Conservation (phyloP, 441 rosid genomes). For the Flueggea neowawraea region DNA sequence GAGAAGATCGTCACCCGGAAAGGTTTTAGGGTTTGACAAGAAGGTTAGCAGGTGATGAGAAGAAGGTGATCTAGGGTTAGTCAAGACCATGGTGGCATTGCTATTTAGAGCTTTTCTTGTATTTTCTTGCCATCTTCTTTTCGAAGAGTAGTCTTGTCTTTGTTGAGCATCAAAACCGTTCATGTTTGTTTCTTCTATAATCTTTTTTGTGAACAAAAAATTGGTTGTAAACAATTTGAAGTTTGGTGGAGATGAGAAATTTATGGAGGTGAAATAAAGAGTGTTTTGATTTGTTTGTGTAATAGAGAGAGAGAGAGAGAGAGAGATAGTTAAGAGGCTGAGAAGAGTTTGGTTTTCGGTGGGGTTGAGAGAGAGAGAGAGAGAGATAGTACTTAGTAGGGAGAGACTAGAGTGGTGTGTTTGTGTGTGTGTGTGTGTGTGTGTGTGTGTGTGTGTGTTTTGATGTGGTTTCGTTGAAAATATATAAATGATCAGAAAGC, state of each 20-base stretch:
- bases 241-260: neutral
- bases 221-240: neutral
- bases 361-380: neutral
- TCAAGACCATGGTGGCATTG: neutral
- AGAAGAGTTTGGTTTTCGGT: conserved; percentile 17
- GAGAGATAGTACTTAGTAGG: neutral
- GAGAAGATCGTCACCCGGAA: conserved; percentile 58
- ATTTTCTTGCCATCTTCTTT: conserved; percentile 47
- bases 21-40: conserved; percentile 26
- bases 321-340: conserved; percentile 14
- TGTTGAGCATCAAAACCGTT: conserved; percentile 43
- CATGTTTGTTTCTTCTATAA: conserved; percentile 10
- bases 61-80: conserved; percentile 24
- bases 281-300: neutral
- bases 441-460: too few relatives aligned
- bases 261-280: neutral
- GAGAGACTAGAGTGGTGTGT: neutral
- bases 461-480: conserved; percentile 9
- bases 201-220: neutral
- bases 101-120: neutral
- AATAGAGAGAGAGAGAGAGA: neutral
- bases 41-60: conserved; percentile 12
- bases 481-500: neutral
- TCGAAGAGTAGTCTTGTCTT: conserved; percentile 40
- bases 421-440: too few relatives aligned